These are phyloP conservation scores for Fraxinus nigra DNA, from an alignment of 305 asterid species.

Conservation along the genomic window DNA sequence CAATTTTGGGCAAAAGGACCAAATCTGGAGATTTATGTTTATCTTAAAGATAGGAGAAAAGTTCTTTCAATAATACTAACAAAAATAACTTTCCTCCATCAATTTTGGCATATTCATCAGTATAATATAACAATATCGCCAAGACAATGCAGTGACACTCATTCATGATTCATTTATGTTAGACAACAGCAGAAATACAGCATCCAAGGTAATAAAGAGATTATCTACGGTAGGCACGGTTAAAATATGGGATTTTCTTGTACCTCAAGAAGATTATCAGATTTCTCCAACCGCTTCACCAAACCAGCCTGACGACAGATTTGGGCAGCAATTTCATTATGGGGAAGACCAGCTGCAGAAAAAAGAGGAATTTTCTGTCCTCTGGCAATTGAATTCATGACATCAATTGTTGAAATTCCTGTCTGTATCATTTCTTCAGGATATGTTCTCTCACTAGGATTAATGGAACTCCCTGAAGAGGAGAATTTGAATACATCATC, in stretches of 20 bases:
- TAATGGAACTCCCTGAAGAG: constrained; percentile 89
- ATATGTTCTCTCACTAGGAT: constrained; percentile 32
- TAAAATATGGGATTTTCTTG: neutral
- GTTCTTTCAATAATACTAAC: neutral
- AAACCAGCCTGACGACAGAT: neutral
- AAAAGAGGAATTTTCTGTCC: constrained; percentile 98
- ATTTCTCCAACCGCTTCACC: neutral
- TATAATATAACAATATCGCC: neutral
- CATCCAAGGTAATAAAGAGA: neutral
- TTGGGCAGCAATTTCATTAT: constrained; percentile 52
- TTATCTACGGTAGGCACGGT: neutral
- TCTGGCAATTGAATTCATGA: constrained; percentile 98
- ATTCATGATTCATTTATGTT: neutral
- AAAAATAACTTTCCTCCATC: neutral
- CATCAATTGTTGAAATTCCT: constrained; percentile 96
- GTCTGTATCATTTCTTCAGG: constrained; percentile 99
- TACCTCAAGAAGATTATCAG: constrained; percentile 47
- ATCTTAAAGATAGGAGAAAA: neutral
- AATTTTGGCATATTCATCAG: neutral
- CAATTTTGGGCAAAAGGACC: neutral
- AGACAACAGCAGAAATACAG: neutral
- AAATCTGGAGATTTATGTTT: neutral
- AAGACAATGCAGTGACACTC: neutral
- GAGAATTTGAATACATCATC: constrained; percentile 23
- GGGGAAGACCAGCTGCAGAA: constrained; percentile 99